Evolutionary conservation across 2,329 filamentous ascomycete species (phyloP).

Genomic region (Rutstroemia sp.): DNA sequence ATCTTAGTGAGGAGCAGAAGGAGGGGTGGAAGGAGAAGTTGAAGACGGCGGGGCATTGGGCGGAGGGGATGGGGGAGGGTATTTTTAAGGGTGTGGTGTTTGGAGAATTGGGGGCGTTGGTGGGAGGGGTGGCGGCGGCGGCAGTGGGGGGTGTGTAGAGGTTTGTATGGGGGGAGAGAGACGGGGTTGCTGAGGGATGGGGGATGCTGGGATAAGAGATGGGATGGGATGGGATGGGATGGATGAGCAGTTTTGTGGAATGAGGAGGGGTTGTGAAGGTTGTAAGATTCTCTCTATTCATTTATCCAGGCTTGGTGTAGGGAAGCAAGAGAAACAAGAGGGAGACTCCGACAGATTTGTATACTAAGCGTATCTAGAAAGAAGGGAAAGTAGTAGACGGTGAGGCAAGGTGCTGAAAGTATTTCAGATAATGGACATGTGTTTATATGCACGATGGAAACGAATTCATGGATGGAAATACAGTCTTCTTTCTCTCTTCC

Average conservation of each 20-base stretch:
- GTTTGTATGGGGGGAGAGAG: not conserved
- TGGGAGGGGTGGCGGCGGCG: conserved; percentile 22
- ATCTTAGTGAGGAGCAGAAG: conserved; percentile 23
- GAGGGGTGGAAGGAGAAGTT: conserved; percentile 26
- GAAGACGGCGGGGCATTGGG: conserved; percentile 28
- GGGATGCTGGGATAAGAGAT: not conserved
- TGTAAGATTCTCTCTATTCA: no score
- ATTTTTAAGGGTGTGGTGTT: conserved; percentile 30
- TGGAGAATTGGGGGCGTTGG: conserved; percentile 26
- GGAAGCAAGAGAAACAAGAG: no score
- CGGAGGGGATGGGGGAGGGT: conserved; percentile 25
- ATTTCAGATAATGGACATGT: no score
- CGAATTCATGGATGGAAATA: no score
- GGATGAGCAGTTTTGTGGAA: not conserved
- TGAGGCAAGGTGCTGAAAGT: no score
- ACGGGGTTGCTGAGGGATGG: not conserved
- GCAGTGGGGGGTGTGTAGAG: not conserved
- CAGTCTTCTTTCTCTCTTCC: no score
- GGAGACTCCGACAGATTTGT: no score
- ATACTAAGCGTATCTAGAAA: no score
- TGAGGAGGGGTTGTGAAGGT: no score
- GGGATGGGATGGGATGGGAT: not conserved
- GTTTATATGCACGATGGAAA: no score
- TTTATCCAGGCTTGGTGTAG: no score
- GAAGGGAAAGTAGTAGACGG: no score